phyloP scores from a whole-genome alignment of 202 grass and related monocot species.

The Panicum hallii region DNA sequence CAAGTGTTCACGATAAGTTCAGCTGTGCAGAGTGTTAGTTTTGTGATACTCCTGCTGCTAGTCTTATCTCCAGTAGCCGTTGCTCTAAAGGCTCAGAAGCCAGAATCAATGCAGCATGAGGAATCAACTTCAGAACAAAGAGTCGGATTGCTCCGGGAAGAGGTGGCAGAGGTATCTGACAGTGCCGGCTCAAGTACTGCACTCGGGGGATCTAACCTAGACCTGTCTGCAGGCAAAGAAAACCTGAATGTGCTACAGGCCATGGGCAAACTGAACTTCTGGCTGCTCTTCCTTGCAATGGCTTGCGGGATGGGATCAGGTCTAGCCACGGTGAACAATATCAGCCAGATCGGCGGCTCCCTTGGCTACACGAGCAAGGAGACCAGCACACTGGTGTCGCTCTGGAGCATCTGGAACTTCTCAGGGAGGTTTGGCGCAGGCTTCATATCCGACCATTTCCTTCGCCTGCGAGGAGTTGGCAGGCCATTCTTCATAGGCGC shows the following conservation, averaged over 20 bases:
- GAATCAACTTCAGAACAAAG: conserved; percentile 50
- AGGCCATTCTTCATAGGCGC: conserved; percentile 71
- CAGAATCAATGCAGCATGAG: conserved; percentile 27
- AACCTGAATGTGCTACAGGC: conserved; percentile 71
- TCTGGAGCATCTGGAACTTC: conserved; percentile 99
- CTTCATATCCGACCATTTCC: conserved; percentile 77
- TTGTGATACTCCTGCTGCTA: conserved; percentile 61
- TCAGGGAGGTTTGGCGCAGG: conserved; percentile 77
- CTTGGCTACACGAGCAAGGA: conserved; percentile 67
- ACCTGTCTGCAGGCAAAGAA: conserved; percentile 46
- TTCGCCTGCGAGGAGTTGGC: conserved; percentile 49
- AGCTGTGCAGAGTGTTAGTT: conserved; percentile 51
- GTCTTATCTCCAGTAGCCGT: conserved; percentile 55
- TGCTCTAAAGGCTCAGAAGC: conserved; percentile 63
- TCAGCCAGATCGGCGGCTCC: conserved; percentile 82
- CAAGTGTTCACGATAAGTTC: conserved; percentile 59
- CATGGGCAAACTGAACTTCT: conserved; percentile 72
- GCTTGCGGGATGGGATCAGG: conserved; percentile 94
- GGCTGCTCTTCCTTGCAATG: conserved; percentile 85
- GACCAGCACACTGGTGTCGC: conserved; percentile 72
- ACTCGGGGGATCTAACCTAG: conserved; percentile 15
- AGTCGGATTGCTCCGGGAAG: conserved; percentile 40
- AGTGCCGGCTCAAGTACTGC: not conserved
- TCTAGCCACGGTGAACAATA: conserved; percentile 90
- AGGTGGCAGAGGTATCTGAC: conserved; percentile 30